These are phyloP conservation scores for Entoloma clypeatum DNA, from an alignment of 1,284 basidiomycete genomes.

Conservation along the genomic window DNA sequence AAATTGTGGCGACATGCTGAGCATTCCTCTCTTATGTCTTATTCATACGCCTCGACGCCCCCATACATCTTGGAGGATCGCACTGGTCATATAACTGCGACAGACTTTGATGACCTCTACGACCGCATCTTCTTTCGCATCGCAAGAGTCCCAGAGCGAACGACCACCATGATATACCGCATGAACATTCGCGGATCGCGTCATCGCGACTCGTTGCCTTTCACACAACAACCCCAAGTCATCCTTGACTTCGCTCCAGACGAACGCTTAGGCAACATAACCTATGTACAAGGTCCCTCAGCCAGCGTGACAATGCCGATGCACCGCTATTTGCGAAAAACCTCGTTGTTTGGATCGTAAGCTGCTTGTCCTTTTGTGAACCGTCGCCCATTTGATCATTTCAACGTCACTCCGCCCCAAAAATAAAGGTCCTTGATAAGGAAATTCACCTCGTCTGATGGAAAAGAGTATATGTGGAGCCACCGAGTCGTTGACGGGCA, in stretches of 20 bases:
- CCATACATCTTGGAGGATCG: conserved; percentile 63
- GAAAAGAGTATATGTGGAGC: conserved; percentile 64
- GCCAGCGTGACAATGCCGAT: conserved; percentile 46
- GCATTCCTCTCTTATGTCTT: too few species aligned
- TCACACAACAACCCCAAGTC: conserved; percentile 46
- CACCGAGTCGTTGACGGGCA: conserved; percentile 48
- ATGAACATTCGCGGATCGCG: conserved; percentile 60
- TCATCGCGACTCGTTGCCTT: conserved; percentile 49
- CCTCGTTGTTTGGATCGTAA: conserved; percentile 59
- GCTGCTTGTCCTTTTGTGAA: too few species aligned
- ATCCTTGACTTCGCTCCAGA: conserved; percentile 55
- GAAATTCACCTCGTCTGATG: conserved; percentile 63
- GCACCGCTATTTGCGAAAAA: conserved; percentile 56
- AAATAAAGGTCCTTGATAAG: conserved; percentile 54
- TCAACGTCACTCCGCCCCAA: conserved; percentile 3
- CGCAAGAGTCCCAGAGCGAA: conserved; percentile 39
- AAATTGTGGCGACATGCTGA: too few species aligned
- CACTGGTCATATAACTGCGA: conserved; percentile 49
- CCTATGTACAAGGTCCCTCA: conserved; percentile 42
- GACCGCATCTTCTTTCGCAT: conserved; percentile 68
- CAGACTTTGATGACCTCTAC: conserved; percentile 72
- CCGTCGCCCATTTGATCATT: conserved; percentile 3
- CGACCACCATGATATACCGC: conserved; percentile 48
- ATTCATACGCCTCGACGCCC: too few species aligned
- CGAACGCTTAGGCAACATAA: conserved; percentile 53